These are phyloP conservation scores for Aspergillus niger DNA, from an alignment of 2,329 filamentous ascomycete genomes.

Conservation along the genomic window DNA sequence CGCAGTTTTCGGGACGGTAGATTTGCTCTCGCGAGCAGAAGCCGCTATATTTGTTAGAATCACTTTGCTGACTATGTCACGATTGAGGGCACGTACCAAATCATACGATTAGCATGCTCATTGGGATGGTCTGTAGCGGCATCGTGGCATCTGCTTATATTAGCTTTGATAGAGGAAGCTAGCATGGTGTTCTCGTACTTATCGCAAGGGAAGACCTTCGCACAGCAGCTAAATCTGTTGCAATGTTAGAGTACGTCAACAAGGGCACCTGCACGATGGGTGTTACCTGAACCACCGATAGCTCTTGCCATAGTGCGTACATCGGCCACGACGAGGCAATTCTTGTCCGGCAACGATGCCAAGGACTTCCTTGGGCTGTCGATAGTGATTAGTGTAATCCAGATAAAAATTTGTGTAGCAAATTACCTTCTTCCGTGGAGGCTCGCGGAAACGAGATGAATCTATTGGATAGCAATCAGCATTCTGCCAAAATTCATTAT, in stretches of 20 bases:
- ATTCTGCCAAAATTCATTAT: background rate
- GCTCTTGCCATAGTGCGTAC: slow-evolving; percentile 57
- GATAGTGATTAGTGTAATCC: background rate
- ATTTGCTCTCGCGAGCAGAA: slow-evolving; percentile 79
- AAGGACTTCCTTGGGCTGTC: slow-evolving; percentile 52
- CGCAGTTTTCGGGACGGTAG: slow-evolving; percentile 74
- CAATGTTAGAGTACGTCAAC: too few species aligned
- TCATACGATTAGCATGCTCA: slow-evolving; percentile 82
- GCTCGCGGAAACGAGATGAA: slow-evolving; percentile 32
- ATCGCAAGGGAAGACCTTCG: slow-evolving; percentile 60
- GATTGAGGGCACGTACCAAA: slow-evolving; percentile 56
- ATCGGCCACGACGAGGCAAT: slow-evolving; percentile 56
- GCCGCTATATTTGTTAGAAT: slow-evolving; percentile 45
- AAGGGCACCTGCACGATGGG: too few species aligned
- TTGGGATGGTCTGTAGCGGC: slow-evolving; percentile 68
- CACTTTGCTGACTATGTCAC: background rate
- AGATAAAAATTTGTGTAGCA: background rate
- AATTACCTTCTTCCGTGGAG: slow-evolving; percentile 41
- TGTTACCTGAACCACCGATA: slow-evolving; percentile 55
- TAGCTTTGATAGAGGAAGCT: background rate
- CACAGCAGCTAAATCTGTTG: slow-evolving; percentile 56
- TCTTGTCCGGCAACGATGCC: slow-evolving; percentile 58
- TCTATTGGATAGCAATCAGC: slow-evolving; percentile 19
- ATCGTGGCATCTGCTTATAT: slow-evolving; percentile 67
- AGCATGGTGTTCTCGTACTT: slow-evolving; percentile 40